Percentiles rank a stretch among this genome's conserved stretches.
Evolutionary conservation across 164 flowering plant species (phyloP).

Genomic region (Sextonia rubra): DNA sequence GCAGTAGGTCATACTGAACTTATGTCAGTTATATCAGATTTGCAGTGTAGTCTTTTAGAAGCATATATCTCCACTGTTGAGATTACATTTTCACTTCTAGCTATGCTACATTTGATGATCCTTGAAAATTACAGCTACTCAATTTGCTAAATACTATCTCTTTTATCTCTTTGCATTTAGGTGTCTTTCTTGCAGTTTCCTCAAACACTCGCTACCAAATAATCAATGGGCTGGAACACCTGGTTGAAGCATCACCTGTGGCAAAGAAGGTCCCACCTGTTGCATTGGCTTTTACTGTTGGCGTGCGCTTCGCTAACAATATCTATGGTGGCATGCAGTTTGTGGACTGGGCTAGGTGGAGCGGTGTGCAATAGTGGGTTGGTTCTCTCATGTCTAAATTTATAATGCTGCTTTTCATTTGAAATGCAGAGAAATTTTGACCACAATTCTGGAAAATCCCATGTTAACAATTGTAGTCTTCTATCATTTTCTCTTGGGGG

Average conservation of each 20-base stretch:
- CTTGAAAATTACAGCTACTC: not conserved
- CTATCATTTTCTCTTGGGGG: not conserved
- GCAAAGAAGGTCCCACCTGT: conserved; percentile 73
- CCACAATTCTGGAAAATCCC: not conserved
- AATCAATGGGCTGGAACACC: conserved; percentile 69
- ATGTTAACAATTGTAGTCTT: not conserved
- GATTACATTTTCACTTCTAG: not conserved
- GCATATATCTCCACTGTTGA: not conserved
- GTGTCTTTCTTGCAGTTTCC: conserved; percentile 85
- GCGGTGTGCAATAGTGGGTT: conserved; percentile 68
- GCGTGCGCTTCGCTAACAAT: conserved; percentile 89
- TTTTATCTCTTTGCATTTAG: conserved; percentile 31
- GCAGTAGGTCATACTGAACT: not conserved
- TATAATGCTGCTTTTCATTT: not conserved
- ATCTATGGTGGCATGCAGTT: conserved; percentile 95
- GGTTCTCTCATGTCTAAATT: not conserved
- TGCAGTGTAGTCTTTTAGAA: not conserved
- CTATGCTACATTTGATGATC: not conserved
- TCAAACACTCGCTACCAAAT: conserved; percentile 93
- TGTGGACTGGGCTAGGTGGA: conserved; percentile 93
- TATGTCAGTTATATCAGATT: not conserved
- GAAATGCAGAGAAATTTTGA: not conserved
- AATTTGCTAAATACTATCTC: not conserved
- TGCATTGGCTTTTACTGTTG: conserved; percentile 91
- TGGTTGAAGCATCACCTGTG: conserved; percentile 82